These are phyloP conservation scores for Arthromyces matolae DNA, from an alignment of 768 basidiomycete genomes.

Conservation along the genomic window DNA sequence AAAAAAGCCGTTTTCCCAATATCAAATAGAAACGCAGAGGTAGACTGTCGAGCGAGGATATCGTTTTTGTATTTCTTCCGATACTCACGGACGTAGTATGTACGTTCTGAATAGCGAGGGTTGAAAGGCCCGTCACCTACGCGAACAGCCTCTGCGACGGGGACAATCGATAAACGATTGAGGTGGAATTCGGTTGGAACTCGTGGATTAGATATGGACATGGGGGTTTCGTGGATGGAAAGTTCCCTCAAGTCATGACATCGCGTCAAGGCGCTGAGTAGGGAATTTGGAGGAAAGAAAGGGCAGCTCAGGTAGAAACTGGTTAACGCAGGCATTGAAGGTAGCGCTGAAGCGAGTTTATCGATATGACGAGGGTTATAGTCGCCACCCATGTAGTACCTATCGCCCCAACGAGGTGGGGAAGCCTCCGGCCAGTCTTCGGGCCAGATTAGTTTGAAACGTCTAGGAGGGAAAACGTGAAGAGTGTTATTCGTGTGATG, in stretches of 20 bases:
- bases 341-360: constrained; percentile 34
- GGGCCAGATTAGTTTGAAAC: constrained; percentile 38
- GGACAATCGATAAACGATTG: constrained; percentile 31
- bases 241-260: constrained; percentile 34
- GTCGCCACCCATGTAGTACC: constrained; percentile 30
- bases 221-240: constrained; percentile 36
- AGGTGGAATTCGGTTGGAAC: constrained; percentile 30
- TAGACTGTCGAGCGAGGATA: constrained; percentile 27
- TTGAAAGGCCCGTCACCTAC: constrained; percentile 40
- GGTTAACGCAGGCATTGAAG: constrained; percentile 30
- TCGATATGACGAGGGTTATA: constrained; percentile 34
- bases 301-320: constrained; percentile 37
- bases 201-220: constrained; percentile 31
- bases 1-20: constrained; percentile 28
- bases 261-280: constrained; percentile 33
- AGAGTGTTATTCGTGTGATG: background rate
- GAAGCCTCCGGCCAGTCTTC: constrained; percentile 41
- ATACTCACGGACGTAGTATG: constrained; percentile 37
- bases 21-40: constrained; percentile 28
- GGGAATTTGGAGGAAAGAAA: constrained; percentile 34
- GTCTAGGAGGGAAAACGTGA: constrained; percentile 21
- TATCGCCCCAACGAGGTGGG: constrained; percentile 38
- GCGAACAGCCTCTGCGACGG: constrained; percentile 38
- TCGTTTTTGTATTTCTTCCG: constrained; percentile 35
- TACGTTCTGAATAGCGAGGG: constrained; percentile 29